Conservation (phyloP, 257 asterid species). For the Ilex aquifolium region DNA sequence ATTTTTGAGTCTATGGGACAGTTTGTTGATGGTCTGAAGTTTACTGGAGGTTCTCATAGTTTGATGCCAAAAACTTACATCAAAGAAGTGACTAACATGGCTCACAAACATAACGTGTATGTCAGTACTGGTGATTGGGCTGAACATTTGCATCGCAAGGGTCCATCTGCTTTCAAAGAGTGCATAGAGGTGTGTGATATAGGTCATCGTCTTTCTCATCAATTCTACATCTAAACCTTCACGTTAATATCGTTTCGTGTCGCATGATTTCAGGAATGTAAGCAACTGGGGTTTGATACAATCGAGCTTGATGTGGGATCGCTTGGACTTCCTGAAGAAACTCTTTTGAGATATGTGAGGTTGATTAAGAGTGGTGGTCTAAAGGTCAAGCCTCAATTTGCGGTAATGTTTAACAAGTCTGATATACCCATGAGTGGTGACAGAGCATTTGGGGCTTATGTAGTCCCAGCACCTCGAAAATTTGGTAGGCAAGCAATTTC, state of each 20-base stretch:
- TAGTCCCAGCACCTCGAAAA: constrained; percentile 54
- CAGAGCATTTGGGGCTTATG: constrained; percentile 81
- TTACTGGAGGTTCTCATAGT: constrained; percentile 78
- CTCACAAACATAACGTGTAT: constrained; percentile 75
- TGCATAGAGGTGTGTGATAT: constrained; percentile 47
- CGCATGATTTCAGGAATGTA: constrained; percentile 57
- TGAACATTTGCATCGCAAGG: constrained; percentile 52
- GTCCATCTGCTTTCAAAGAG: constrained; percentile 66
- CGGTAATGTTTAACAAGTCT: constrained; percentile 68
- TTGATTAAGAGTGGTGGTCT: constrained; percentile 77
- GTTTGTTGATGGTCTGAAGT: constrained; percentile 83
- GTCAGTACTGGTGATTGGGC: constrained; percentile 83
- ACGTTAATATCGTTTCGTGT: neutral
- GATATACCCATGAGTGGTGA: constrained; percentile 52
- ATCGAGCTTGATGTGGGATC: constrained; percentile 51
- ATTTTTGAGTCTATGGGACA: constrained; percentile 78
- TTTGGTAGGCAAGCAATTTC: constrained; percentile 44
- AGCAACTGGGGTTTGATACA: constrained; percentile 14
- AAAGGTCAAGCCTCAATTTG: constrained; percentile 76
- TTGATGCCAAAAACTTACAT: constrained; percentile 55
- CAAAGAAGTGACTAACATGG: constrained; percentile 65
- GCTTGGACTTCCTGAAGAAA: constrained; percentile 81
- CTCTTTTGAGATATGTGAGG: constrained; percentile 83
- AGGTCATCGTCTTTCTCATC: neutral
- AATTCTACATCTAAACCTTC: neutral